Base-by-base conservation (phyloP, 179 eudicot genomes). In the Sideroxylon spinosum region DNA sequence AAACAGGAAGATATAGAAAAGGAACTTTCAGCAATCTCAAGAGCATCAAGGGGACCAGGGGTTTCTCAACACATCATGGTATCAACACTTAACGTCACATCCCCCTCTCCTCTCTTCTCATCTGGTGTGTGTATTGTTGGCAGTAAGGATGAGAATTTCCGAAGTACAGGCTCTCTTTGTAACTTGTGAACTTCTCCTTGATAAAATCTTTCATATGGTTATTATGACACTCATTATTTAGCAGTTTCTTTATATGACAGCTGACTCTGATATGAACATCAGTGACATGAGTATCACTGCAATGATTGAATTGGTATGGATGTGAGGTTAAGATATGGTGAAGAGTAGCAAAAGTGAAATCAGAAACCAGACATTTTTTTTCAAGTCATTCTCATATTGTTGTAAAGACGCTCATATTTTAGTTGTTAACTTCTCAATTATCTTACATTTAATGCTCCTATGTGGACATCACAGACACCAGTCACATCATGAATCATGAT, bases 1-100 rank as follows among this genome's bases (percentile, higher is more conserved):
- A 76, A 76, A 77, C 94, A 95, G 99, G 99, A 95, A 86, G 99
- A 95, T 86, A 82, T 95, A 77, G 99, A 95, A 85, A 93, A 87
- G 85, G 99, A 92, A 84, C 82, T 95, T 44, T 83, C 86, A 72
- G 83, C 55, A 19, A 82, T 85, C 64, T 83, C 91, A 78, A 83
- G 89, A 85, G 78, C 85, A 50, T 82, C 92, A 37, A 88, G 93
- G 80, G 92, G 92, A 77, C 81, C 89, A 49, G 88, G 88, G 19
- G 75, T 87, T 74, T 87, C 98, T 84, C 94, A 86, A 74, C 90
- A 87, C 76, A 95, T 95, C 76, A 74, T 87, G 93, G 99, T 95
- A 93, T 55, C 49, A 55, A 66, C 25, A 49, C 32, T n/a, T n/a
- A 13, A 37, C 29, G 68, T 32, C 0, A 1, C 44, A 37, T 49